Evolutionary conservation across 2,329 filamentous ascomycete genomes (phyloP).

Genomic region (Arthrocladium fulminans): DNA sequence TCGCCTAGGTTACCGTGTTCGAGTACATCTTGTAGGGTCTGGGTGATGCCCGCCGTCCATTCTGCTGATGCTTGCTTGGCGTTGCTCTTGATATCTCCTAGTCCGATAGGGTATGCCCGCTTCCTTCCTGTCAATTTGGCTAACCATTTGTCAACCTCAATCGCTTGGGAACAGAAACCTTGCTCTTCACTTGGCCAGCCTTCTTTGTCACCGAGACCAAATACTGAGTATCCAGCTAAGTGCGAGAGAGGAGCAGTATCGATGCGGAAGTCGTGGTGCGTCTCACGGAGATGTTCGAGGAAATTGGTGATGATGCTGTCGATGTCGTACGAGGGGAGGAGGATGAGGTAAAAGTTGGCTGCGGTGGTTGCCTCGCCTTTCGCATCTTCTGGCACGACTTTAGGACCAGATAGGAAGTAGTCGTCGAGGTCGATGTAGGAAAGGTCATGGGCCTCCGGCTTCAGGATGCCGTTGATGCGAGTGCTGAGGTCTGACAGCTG

Average conservation of each 20-base stretch:
- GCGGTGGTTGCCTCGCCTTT: too few species aligned
- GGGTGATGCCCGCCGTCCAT: slow-evolving; percentile 67
- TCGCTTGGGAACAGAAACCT: slow-evolving; percentile 88
- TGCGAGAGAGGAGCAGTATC: slow-evolving; percentile 73
- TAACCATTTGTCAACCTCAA: slow-evolving; percentile 90
- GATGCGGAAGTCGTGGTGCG: slow-evolving; percentile 92
- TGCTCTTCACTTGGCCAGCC: slow-evolving; percentile 86
- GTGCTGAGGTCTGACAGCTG: slow-evolving; percentile 38
- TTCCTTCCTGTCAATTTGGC: slow-evolving; percentile 83
- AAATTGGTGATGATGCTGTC: slow-evolving; percentile 85
- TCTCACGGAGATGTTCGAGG: slow-evolving; percentile 78
- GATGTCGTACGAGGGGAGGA: slow-evolving; percentile 90
- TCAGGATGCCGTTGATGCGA: slow-evolving; percentile 29
- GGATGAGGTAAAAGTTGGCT: slow-evolving; percentile 63
- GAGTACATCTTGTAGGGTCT: slow-evolving; percentile 55
- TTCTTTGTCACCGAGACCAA: slow-evolving; percentile 84
- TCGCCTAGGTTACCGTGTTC: slow-evolving; percentile 48
- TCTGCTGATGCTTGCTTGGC: slow-evolving; percentile 58
- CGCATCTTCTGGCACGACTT: slow-evolving; percentile 26
- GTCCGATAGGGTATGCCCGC: slow-evolving; percentile 77
- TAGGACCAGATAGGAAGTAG: slow-evolving; percentile 73
- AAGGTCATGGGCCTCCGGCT: slow-evolving; percentile 64
- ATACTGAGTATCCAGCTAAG: slow-evolving; percentile 80
- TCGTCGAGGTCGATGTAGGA: slow-evolving; percentile 87
- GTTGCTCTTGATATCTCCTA: slow-evolving; percentile 77